These are phyloP conservation scores for Macrocybe gigantea DNA, from an alignment of 768 basidiomycete genomes.

Conservation along the genomic window DNA sequence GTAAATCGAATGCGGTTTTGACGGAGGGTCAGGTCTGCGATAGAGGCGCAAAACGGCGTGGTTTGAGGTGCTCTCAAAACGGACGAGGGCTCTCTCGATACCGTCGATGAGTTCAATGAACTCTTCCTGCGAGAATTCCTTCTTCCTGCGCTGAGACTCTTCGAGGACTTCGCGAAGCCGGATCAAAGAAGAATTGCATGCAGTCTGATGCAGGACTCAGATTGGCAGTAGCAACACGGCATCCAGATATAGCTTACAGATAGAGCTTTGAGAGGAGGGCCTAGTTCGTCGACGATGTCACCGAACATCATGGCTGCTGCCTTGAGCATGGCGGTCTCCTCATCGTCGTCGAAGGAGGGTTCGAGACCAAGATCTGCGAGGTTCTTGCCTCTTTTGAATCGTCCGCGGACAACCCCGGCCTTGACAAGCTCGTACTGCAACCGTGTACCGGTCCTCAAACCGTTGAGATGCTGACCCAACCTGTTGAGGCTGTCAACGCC, in stretches of 20 bases:
- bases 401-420: slow-evolving; percentile 33
- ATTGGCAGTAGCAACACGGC: neutral
- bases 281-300: slow-evolving; percentile 73
- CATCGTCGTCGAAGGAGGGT: slow-evolving; percentile 17
- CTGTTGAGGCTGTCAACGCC: slow-evolving; percentile 83
- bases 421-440: slow-evolving; percentile 79
- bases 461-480: slow-evolving; percentile 91
- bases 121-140: slow-evolving; percentile 45
- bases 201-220: slow-evolving; percentile 32
- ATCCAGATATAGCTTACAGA: slow-evolving; percentile 42
- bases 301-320: slow-evolving; percentile 74
- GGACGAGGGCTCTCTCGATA: slow-evolving; percentile 62
- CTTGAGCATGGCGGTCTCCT: slow-evolving; percentile 39
- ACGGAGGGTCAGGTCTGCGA: slow-evolving; percentile 37
- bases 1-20: slow-evolving; percentile 1
- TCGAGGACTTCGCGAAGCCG: slow-evolving; percentile 64
- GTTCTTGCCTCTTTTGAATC: slow-evolving; percentile 12
- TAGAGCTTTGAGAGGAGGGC: slow-evolving; percentile 68
- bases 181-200: slow-evolving; percentile 55
- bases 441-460: slow-evolving; percentile 76
- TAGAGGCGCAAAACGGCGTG: slow-evolving; percentile 78
- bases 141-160: slow-evolving; percentile 28
- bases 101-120: slow-evolving; percentile 58
- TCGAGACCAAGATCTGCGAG: slow-evolving; percentile 7
- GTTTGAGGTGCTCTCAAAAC: slow-evolving; percentile 81